Base-by-base conservation (phyloP, 805 yeast genomes). In the Ogataea nitratoaversa region DNA sequence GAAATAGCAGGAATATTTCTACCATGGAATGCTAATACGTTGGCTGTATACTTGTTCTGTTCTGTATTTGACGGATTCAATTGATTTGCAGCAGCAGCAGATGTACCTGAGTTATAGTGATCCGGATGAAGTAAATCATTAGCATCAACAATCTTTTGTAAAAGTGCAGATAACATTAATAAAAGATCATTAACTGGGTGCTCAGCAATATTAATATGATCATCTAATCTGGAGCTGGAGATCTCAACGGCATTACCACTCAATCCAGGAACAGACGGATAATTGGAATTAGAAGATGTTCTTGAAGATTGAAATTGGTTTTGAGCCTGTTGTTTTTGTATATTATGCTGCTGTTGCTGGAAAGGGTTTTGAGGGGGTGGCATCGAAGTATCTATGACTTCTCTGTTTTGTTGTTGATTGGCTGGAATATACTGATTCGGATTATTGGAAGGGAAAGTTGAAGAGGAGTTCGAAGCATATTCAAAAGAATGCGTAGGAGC, bases 1-100 rank as follows among this genome's bases (percentile, higher is more conserved):
- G 90, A 78, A 39, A 93, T 93, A n/a, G 95, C 96, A 1, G 99
- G 99, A 8, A 93, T 82, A 57, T 91, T 95, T 43, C 95, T 81
- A 14, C 99, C 99, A 62, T 89, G 96, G 61, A 93, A 93, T 34
- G 96, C 93, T 42, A 91, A 67, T 4, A 91, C 86, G 44, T 79
- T 80, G 3, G 82, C 84, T 13, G 78, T 66, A 49, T 76, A 79
- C 47, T 70, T 71, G 51, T 76, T 72, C 48, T 58, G 46, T 52
- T 48, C 52, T 30, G 45, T 28, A 13, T 32, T 13, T 45, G 54
- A 19, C 30, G 50, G 37, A 32, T 33, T 37, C 4, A 44, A 28
- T n/a, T 44, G 43, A 9, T 40, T 34, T 8, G 50, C 44, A 18
- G 57, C 42, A 8, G 53, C 48, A n/a, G 52, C 50, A 32, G 49